These are phyloP conservation scores for Dysphania ambrosioides DNA, from an alignment of 148 eudicot species.

Conservation along the genomic window DNA sequence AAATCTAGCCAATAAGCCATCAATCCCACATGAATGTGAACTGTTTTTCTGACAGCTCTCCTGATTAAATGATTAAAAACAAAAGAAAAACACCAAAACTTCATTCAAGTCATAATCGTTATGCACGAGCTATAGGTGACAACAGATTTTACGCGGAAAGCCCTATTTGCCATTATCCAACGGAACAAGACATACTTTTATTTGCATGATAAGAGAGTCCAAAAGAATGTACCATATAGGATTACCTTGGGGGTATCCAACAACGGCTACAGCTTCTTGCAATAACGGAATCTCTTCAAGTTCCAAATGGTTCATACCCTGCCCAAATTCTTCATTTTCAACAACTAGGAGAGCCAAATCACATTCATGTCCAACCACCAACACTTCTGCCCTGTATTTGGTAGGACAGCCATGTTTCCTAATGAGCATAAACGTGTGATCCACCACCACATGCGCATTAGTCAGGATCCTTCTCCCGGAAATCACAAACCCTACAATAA, in stretches of 20 bases:
- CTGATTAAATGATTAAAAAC: too few relatives aligned
- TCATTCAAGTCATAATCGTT: too few relatives aligned
- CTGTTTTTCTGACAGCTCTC: too few relatives aligned
- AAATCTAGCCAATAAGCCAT: neutral
- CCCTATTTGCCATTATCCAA: too few relatives aligned
- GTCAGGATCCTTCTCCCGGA: slow-evolving; percentile 83
- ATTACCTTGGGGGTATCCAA: slow-evolving; percentile 96
- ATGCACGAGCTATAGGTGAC: too few relatives aligned
- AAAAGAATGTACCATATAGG: neutral
- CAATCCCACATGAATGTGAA: too few relatives aligned
- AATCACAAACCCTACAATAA: slow-evolving; percentile 68
- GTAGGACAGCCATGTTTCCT: slow-evolving; percentile 95
- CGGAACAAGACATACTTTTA: too few relatives aligned
- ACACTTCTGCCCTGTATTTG: slow-evolving; percentile 86
- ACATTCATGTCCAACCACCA: slow-evolving; percentile 96
- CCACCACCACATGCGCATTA: slow-evolving; percentile 96
- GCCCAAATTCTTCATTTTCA: slow-evolving; percentile 88
- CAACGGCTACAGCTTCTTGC: slow-evolving; percentile 96
- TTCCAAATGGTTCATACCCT: slow-evolving; percentile 76
- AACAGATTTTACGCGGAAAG: too few relatives aligned
- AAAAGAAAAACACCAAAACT: too few relatives aligned
- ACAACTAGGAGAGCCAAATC: slow-evolving; percentile 84
- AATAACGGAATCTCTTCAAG: slow-evolving; percentile 84
- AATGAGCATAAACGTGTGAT: slow-evolving; percentile 89
- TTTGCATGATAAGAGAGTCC: neutral